These are phyloP conservation scores for Cercospora canescens DNA, from an alignment of 2,329 filamentous ascomycete genomes.

Conservation along the genomic window DNA sequence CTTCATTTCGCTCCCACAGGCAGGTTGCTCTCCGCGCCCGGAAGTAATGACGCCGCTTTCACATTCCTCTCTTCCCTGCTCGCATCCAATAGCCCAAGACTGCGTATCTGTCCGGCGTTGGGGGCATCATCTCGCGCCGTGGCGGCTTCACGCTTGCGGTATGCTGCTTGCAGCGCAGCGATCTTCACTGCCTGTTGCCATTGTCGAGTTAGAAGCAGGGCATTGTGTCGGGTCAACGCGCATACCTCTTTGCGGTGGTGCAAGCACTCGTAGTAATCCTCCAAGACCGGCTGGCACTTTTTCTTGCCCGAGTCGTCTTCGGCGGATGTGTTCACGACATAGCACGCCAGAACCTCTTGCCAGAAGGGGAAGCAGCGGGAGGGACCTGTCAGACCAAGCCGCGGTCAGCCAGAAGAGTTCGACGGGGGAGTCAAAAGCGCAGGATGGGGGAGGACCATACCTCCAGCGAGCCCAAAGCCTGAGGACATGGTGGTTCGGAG, in stretches of 20 bases:
- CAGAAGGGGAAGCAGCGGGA: conserved; percentile 97
- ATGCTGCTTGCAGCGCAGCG: conserved; percentile 76
- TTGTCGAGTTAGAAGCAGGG: not conserved
- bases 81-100: conserved; percentile 72
- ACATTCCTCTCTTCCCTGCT: conserved; percentile 73
- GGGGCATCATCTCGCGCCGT: conserved; percentile 78
- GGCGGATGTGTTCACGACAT: conserved; percentile 84
- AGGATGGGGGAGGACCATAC: conserved; percentile 49
- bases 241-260: conserved; percentile 98
- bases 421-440: not conserved
- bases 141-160: conserved; percentile 74
- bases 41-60: conserved; percentile 46
- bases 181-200: conserved; percentile 70
- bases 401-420: not conserved
- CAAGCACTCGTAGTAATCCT: conserved; percentile 98
- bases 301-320: conserved; percentile 80
- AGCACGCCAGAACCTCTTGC: conserved; percentile 98
- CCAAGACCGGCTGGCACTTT: conserved; percentile 81
- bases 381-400: conserved; percentile 51
- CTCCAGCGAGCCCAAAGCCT: conserved; percentile 78
- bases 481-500: conserved; percentile 64
- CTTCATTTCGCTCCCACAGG: conserved; percentile 18
- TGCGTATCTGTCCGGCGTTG: conserved; percentile 82
- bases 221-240: not conserved
- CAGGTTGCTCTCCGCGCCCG: conserved; percentile 32